Evolutionary conservation across 2,329 filamentous ascomycete species (phyloP), one percentile per base, ranked within the genome.

Genomic region (Kalmusia sp.): DNA sequence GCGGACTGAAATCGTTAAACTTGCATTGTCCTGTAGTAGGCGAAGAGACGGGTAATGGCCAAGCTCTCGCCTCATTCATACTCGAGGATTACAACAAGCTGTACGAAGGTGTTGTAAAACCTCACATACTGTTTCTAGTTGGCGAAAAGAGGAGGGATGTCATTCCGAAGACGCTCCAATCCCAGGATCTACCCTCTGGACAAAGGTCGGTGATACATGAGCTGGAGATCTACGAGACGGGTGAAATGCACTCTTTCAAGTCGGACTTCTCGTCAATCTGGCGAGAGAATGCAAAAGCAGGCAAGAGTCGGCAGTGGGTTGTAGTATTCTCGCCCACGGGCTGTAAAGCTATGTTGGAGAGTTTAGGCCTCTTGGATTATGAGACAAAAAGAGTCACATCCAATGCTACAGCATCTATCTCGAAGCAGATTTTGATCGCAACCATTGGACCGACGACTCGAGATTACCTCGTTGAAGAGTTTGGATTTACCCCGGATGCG

Each of bases 391-490:
- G 68, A 39, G n/a, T n/a, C n/a, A n/a, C n/a, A n/a, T n/a, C n/a
- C n/a, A n/a, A n/a, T n/a, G 70, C 70, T 38, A 65, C 57, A 19
- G 40, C 63, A n/a, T 59, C 49, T 30, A 49, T 39, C 25, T 24
- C 46, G 19, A 76, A 76, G 8, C 80, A 72, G 45, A 88, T 87
- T 1, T 86, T 84, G 57, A 80, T 98, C 55, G 91, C 89, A 12
- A 96, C 93, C 0, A 99, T 99, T 73, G 95, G 95, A 0, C 93
- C 95, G 11, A 99, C 95, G 15, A 99, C 95, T 9, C 83, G 88
- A 58, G 87, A 92, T 62, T 87, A 91, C 75, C 76, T 99, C 38
- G 71, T 79, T 14, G 78, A 80, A 17, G 82, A 80, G 1, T 91
- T 92, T 70, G 84, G 77, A 1, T 89, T 87, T 58, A 81, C 86